Base-by-base conservation (phyloP, 2,329 filamentous ascomycete genomes). In the Huntiella abstrusa region DNA sequence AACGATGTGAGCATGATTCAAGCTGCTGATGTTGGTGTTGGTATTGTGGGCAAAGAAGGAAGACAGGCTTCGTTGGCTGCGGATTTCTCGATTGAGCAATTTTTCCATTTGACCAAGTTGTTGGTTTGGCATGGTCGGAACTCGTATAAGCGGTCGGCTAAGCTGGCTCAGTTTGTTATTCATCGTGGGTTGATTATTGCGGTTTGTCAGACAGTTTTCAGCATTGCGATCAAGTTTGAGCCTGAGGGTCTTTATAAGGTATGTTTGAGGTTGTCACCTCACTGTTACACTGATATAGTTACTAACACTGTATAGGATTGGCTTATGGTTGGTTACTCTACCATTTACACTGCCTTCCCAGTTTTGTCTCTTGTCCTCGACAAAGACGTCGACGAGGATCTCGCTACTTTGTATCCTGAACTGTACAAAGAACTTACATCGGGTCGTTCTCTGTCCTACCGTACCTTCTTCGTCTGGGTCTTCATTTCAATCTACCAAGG, bases 1-100 rank as follows among this genome's bases (percentile, higher is more conserved):
- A 98, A 98, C 62, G 92, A 98, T 59, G 91, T 98, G 4, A 88
- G 81, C 54, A 98, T 98, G 91, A 98, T 98, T 54, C 91, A 96
- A 66, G 88, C 91, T 5, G 91, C 92, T 1, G 91, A 98, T 57
- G 87, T 98, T 0, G 92, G 92, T 51, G 88, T 98, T 19, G 91
- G 91, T 51, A 98, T 98, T 51, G 91, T 96, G 1, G 91, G 91
- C 50, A 98, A 98, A 66, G 91, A 98, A 66, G 91, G 91, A 33
- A 77, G 84, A 16, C 91, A 98, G 65, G 91, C 91, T 33, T 91
- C 82, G 57, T 70, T 98, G 41, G 92, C 92, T 0, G 92, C 91
- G 8, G 91, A 98, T 60, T 98, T 98, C 62, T 91, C 82, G 49
- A 93, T 98, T 54, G 84, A 86, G 50, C 87, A 95, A 56, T 98